A percentile compares a stretch with the other conserved stretches of the same genome.
These are phyloP conservation scores for Phytomonas sp. DNA, from an alignment of 208 protist genomes.

Conservation along the genomic window DNA sequence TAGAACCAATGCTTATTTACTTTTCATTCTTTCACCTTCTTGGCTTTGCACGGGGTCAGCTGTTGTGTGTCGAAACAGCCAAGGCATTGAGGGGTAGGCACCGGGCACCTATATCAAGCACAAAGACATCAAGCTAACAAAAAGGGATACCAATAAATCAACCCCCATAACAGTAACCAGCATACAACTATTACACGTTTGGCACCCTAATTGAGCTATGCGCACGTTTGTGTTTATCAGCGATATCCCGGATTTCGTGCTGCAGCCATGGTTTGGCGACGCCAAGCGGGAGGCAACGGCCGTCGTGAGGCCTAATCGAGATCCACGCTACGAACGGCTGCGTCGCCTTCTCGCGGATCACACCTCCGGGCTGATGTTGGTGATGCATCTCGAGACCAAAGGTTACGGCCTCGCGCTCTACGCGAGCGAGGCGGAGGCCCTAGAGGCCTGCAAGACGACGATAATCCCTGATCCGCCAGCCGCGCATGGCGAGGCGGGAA, in stretches of 20 bases:
- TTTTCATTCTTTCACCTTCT: neutral
- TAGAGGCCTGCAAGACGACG: constrained; percentile 68
- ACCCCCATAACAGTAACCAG: neutral
- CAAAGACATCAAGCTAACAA: neutral
- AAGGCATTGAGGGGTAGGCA: neutral
- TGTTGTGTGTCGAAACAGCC: neutral
- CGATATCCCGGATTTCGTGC: constrained; percentile 66
- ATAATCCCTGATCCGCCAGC: constrained; percentile 35
- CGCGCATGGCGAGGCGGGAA: neutral
- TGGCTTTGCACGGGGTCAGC: neutral
- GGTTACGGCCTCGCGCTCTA: constrained; percentile 76
- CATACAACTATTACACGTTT: neutral
- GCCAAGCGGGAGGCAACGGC: constrained; percentile 5
- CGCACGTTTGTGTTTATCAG: constrained; percentile 87
- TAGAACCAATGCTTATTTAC: neutral
- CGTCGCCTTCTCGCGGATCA: constrained; percentile 63
- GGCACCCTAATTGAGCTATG: constrained; percentile 5
- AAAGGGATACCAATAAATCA: neutral
- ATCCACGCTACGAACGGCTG: constrained; percentile 79
- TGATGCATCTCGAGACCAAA: constrained; percentile 74
- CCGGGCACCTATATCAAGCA: neutral
- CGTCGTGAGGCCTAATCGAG: constrained; percentile 24
- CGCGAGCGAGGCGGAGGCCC: constrained; percentile 70
- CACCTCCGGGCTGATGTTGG: constrained; percentile 79
- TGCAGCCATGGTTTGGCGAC: constrained; percentile 39